Conservation (phyloP, 257 asterid genomes). For the Marsdenia floribunda region DNA sequence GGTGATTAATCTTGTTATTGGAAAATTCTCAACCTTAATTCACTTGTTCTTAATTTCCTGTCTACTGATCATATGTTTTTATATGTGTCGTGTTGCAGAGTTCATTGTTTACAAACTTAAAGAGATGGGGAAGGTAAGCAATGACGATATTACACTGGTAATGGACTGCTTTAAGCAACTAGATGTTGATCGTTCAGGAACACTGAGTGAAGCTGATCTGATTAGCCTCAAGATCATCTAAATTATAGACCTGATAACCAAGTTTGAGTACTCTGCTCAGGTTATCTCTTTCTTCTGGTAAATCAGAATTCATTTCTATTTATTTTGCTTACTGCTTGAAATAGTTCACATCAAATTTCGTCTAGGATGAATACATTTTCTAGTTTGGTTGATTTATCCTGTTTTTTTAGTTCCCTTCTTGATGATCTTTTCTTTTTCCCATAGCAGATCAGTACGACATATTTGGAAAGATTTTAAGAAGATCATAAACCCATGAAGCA, state of each 20-base stretch:
- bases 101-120: constrained; percentile 66
- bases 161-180: constrained; percentile 55
- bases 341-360: no score
- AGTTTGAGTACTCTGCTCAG: background rate
- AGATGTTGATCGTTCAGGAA: constrained; percentile 71
- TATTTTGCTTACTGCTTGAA: background rate
- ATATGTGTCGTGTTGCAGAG: constrained; percentile 50
- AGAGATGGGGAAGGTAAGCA: constrained; percentile 71
- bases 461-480: no score
- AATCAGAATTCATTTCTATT: background rate
- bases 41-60: background rate
- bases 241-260: constrained; percentile 7
- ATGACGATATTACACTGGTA: constrained; percentile 55
- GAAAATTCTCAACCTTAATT: background rate
- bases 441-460: background rate
- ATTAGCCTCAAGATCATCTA: constrained; percentile 16
- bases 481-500: background rate
- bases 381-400: no score
- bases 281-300: background rate
- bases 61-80: background rate
- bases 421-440: background rate
- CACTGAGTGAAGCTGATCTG: constrained; percentile 51
- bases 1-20: constrained; percentile 26
- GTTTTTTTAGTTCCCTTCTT: background rate
- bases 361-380: background rate